Conservation (phyloP, 106 monocot genomes). For the Platanthera guangdongensis region DNA sequence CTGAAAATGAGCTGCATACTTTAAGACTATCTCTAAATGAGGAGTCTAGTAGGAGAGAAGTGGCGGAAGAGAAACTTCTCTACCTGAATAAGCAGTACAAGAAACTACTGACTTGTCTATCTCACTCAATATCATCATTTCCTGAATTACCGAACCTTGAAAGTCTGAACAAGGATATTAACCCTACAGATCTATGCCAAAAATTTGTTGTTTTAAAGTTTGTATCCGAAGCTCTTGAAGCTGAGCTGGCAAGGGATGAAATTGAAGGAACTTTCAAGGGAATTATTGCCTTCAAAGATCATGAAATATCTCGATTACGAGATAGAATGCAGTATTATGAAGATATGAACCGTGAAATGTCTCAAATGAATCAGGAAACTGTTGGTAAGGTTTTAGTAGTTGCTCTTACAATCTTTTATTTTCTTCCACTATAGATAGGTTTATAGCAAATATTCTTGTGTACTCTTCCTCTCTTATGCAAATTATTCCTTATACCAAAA, state of each 20-base stretch:
- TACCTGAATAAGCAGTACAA: constrained; percentile 23
- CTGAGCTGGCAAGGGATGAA: constrained; percentile 27
- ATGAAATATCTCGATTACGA: constrained; percentile 40
- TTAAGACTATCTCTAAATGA: constrained; percentile 24
- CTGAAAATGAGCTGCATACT: constrained; percentile 25
- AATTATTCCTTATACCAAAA: too few relatives aligned
- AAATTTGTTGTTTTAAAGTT: constrained; percentile 20
- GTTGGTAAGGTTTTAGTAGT: constrained; percentile 17
- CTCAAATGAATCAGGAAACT: constrained; percentile 57
- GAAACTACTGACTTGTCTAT: constrained; percentile 15
- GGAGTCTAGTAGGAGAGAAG: constrained; percentile 21
- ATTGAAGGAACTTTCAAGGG: constrained; percentile 18
- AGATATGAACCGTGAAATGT: constrained; percentile 60
- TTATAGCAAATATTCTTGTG: neutral
- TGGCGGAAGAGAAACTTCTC: constrained; percentile 21
- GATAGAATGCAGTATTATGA: constrained; percentile 50
- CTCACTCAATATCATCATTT: constrained; percentile 11
- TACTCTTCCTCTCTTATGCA: too few relatives aligned
- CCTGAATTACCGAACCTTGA: constrained; percentile 3
- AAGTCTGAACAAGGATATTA: constrained; percentile 13
- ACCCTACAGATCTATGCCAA: constrained; percentile 23
- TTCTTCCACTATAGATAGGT: neutral
- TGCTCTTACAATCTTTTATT: neutral
- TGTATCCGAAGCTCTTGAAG: constrained; percentile 38
- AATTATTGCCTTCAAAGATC: constrained; percentile 31